Evolutionary conservation across 257 asterid species (phyloP).

Genomic region (Cynanchum wilfordii): DNA sequence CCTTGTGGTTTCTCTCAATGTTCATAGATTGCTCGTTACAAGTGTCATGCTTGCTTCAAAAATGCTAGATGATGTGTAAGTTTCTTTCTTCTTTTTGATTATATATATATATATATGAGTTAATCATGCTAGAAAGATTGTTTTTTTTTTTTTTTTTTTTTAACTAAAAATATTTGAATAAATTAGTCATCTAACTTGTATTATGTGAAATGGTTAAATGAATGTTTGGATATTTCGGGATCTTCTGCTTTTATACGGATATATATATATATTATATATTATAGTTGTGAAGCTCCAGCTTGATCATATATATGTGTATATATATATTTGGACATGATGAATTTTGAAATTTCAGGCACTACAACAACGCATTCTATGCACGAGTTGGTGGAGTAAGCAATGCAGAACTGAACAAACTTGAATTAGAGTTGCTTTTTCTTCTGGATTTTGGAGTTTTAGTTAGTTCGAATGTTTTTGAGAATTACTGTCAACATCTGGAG

Average conservation of each 20-base stretch:
- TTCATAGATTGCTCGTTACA: slow-evolving; percentile 67
- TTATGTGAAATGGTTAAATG: too few species aligned
- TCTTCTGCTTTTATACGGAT: too few species aligned
- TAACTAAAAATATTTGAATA: too few species aligned
- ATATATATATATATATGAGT: too few species aligned
- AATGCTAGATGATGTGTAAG: slow-evolving; percentile 81
- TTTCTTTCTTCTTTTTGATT: not conserved
- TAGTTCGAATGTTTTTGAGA: slow-evolving; percentile 61
- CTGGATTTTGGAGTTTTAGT: slow-evolving; percentile 61
- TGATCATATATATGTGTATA: too few species aligned
- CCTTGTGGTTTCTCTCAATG: slow-evolving; percentile 68
- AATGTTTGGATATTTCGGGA: too few species aligned
- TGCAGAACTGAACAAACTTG: slow-evolving; percentile 61
- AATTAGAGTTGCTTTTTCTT: slow-evolving; percentile 66
- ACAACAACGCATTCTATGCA: slow-evolving; percentile 75
- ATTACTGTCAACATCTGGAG: slow-evolving; percentile 83
- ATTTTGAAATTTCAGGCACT: slow-evolving; percentile 47
- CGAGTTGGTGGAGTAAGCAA: slow-evolving; percentile 86
- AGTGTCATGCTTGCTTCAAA: slow-evolving; percentile 89
- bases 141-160: too few species aligned
- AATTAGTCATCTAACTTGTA: too few species aligned
- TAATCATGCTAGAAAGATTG: too few species aligned
- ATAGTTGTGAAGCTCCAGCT: too few species aligned
- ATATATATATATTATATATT: too few species aligned
- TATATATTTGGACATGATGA: not conserved